A percentile compares a stretch with the other conserved stretches of the same genome.
Conservation (phyloP, 2,329 filamentous ascomycete genomes). For the Eutypa lata region DNA sequence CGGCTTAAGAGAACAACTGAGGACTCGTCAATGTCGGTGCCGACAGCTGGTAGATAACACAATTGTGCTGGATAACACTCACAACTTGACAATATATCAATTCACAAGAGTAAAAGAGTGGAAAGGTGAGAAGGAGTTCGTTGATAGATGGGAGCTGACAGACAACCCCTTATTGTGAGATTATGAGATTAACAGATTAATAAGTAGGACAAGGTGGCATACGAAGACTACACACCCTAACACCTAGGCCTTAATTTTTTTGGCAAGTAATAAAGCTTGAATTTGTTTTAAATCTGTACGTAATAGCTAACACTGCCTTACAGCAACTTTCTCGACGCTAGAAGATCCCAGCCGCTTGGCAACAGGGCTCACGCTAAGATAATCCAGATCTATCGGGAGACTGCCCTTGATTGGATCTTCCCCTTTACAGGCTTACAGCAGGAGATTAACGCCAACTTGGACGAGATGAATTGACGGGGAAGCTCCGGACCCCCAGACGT, state of each 20-base stretch:
- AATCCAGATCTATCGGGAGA: no score
- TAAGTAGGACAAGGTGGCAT: neutral
- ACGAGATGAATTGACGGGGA: no score
- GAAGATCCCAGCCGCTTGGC: neutral
- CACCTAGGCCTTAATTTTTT: no score
- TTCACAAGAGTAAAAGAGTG: neutral
- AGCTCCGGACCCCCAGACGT: no score
- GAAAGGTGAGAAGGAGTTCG: neutral
- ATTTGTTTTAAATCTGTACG: neutral
- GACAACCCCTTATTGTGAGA: neutral
- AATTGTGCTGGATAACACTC: neutral
- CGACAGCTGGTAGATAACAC: no score
- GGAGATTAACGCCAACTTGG: no score
- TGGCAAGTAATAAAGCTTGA: neutral
- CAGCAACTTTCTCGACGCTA: neutral
- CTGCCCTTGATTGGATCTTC: neutral
- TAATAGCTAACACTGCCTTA: neutral
- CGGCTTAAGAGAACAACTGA: no score
- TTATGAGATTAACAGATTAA: neutral
- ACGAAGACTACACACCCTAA: neutral
- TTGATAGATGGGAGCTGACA: neutral
- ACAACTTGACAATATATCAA: neutral
- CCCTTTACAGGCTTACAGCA: no score
- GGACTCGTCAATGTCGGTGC: no score
- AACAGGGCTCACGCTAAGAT: neutral